Base-by-base conservation (phyloP, 2,329 filamentous ascomycete genomes). In the Aspergillus proliferans region DNA sequence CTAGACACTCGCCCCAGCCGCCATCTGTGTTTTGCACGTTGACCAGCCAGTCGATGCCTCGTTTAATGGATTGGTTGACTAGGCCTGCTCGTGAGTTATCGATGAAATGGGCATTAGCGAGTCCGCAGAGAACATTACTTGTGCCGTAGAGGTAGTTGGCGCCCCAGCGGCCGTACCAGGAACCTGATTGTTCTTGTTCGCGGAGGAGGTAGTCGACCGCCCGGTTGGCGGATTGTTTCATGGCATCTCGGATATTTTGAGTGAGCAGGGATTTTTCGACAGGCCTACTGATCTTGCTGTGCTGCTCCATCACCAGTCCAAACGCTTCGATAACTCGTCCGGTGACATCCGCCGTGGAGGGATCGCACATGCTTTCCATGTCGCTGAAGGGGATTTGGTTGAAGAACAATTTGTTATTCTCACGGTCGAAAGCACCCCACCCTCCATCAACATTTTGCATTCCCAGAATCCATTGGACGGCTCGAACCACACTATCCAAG, bases 361-460 rank as follows among this genome's bases (percentile, higher is more conserved):
- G 61, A 43, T 71, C 68, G 38, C 62, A 69, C 12, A 71, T 54
- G 9, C 51, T 54, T 19, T 66, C 54, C 58, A 68, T 68, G 46
- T 72, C 67, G 28, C 58, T 63, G 51, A 71, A 71, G 1, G 67
- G 66, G 24, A 67, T 64, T 18, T 61, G 61, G 40, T 71, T 66
- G 5, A 70, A 50, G 26, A 58, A 70, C 1, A 60, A 47, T 26
- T 57, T 54, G 47, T 70, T 53, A 45, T 70, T 71, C 5, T 67
- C 56, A 3, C 50, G 28, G 44, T 71, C 68, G 42, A 71, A 71
- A 5, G 62, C 63, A 2, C 47, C 66, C 67, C 65, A 71, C 0
- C 68, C 68, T 28, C 67, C 67, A 46, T 71, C 68, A 1, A 36
- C n/a, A 47, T 66, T 67, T 39, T 71, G 67, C 65, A 71, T 70